Evolutionary conservation across 2,329 filamentous ascomycete genomes (phyloP).

Genomic region (Paecilomyces niveus): DNA sequence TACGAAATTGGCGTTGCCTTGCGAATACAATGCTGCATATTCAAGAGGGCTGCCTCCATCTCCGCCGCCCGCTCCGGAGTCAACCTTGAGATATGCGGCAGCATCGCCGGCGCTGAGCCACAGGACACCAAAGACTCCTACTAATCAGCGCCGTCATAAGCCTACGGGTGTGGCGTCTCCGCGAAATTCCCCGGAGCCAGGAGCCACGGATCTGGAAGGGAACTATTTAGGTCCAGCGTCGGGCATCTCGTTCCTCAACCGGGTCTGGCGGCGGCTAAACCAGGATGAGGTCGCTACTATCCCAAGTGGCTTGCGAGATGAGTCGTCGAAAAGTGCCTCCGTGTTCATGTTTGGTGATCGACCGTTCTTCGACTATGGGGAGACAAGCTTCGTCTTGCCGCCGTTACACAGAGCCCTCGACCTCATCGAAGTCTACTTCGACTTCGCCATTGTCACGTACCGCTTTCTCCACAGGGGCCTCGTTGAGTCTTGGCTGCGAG

Average conservation of each 20-base stretch:
- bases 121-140: background rate
- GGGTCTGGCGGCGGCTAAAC: slow-evolving; percentile 60
- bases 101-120: slow-evolving; percentile 3
- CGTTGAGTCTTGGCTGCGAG: slow-evolving; percentile 42
- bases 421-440: slow-evolving; percentile 50
- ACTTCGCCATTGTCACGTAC: slow-evolving; percentile 55
- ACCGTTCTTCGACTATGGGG: slow-evolving; percentile 34
- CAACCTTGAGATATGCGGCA: slow-evolving; percentile 7
- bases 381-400: slow-evolving; percentile 32
- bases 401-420: slow-evolving; percentile 32
- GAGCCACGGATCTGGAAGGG: slow-evolving; percentile 45
- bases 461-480: slow-evolving; percentile 51
- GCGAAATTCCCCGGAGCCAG: slow-evolving; percentile 39
- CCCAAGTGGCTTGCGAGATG: slow-evolving; percentile 20
- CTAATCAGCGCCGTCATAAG: background rate
- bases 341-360: slow-evolving; percentile 47
- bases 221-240: slow-evolving; percentile 51
- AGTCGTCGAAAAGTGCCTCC: slow-evolving; percentile 34
- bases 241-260: slow-evolving; percentile 52
- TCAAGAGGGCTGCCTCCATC: slow-evolving; percentile 29
- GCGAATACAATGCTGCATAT: slow-evolving; percentile 31
- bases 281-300: slow-evolving; percentile 40
- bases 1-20: slow-evolving; percentile 22
- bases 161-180: slow-evolving; percentile 12
- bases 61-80: slow-evolving; percentile 17